phyloP scores from a whole-genome alignment of 140 eudicot genomes.

The Flaveria floridana region DNA sequence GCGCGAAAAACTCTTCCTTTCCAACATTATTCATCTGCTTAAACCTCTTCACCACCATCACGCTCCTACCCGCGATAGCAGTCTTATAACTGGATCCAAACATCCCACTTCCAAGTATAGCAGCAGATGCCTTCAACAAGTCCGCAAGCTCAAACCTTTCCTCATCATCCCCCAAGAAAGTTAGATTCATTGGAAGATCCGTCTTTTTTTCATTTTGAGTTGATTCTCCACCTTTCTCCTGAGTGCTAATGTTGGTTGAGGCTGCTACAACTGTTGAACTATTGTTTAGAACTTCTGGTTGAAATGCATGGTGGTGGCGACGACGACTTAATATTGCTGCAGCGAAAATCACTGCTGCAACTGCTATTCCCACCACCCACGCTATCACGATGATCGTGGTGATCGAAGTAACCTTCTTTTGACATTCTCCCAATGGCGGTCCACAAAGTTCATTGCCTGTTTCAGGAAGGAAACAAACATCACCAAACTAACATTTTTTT shows the following conservation, averaged over 20 bases:
- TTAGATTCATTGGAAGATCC: constrained; percentile 38
- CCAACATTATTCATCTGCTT: constrained; percentile 76
- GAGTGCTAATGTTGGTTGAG: constrained; percentile 37
- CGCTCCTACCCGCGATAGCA: constrained; percentile 34
- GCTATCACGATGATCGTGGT: constrained; percentile 36
- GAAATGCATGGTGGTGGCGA: constrained; percentile 31
- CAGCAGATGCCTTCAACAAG: constrained; percentile 77
- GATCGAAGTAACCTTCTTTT: constrained; percentile 29
- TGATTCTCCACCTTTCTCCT: constrained; percentile 40
- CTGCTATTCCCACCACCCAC: constrained; percentile 37
- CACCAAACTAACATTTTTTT: background rate
- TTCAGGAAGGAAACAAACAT: constrained; percentile 4
- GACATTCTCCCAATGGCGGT: constrained; percentile 51
- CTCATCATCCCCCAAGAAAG: constrained; percentile 60
- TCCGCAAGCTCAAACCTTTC: constrained; percentile 61
- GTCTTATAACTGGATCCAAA: constrained; percentile 90
- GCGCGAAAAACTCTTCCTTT: constrained; percentile 70
- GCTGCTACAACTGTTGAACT: constrained; percentile 22
- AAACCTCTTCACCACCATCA: constrained; percentile 83
- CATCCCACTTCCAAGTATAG: constrained; percentile 73
- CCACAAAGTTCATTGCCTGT: constrained; percentile 86
- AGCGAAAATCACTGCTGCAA: constrained; percentile 47
- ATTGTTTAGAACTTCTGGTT: constrained; percentile 19
- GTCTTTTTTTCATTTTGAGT: constrained; percentile 16
- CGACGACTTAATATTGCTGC: constrained; percentile 42